Percentiles rank a stretch among this genome's conserved stretches.
Evolutionary conservation across 345 rosid species (phyloP).

Genomic region (Durio zibethinus): DNA sequence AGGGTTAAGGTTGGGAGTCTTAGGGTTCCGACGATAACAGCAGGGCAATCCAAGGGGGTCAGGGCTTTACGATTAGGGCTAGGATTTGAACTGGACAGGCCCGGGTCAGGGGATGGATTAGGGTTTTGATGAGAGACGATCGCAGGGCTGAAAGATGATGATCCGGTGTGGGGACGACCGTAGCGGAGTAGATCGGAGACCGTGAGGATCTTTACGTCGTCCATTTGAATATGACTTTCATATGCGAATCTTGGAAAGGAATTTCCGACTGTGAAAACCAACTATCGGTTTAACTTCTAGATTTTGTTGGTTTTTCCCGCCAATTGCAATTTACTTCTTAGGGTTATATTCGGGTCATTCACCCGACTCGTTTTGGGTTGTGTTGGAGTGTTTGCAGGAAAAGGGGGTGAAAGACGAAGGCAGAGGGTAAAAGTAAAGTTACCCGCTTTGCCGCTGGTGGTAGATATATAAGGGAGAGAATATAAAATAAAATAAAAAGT

Average conservation of each 20-base stretch:
- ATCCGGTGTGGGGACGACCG: conserved; percentile 48
- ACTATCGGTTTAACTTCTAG: neutral
- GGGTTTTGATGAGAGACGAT: neutral
- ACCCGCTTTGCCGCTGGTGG: too few species aligned
- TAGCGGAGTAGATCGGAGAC: conserved; percentile 49
- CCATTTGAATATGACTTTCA: conserved; percentile 23
- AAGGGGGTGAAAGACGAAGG: neutral
- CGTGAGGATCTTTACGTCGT: conserved; percentile 29
- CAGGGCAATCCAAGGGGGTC: conserved; percentile 38
- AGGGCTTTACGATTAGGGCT: conserved; percentile 29
- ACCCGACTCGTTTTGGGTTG: neutral
- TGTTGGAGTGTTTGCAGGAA: neutral
- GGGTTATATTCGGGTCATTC: neutral
- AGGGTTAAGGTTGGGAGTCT: conserved; percentile 48
- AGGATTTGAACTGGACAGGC: conserved; percentile 13
- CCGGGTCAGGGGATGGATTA: conserved; percentile 11
- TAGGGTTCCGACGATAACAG: conserved; percentile 57
- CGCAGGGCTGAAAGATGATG: conserved; percentile 28
- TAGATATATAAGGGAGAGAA: too few species aligned
- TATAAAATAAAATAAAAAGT: too few species aligned
- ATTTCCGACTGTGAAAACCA: neutral
- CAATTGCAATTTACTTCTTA: neutral
- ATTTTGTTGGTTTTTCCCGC: neutral
- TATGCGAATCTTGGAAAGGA: neutral
- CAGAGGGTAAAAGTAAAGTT: neutral